Base-by-base conservation (phyloP, 768 basidiomycete genomes). In the Rubroboletus satanas region DNA sequence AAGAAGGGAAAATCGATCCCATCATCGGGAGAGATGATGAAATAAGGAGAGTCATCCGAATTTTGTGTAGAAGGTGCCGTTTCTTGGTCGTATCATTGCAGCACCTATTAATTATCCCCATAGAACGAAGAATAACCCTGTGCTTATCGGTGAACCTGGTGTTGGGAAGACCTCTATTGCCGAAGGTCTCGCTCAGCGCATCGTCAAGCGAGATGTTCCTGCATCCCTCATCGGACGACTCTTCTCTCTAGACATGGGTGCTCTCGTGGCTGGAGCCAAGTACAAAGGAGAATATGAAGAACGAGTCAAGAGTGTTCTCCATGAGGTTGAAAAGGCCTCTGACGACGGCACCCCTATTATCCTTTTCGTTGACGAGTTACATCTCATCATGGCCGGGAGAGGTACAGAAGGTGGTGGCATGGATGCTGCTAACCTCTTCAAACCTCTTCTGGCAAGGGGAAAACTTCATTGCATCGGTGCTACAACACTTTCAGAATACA, bases 281-380 rank as follows among this genome's bases (percentile, higher is more conserved):
- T 94, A 93, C 77, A 95, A 94, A 67, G 96, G 88, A 46, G 93
- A 98, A 73, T 99, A 94, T 71, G 95, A 98, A 73, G 95, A 98
- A 69, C 88, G 95, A 38, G 85, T 98, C 74, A 98, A 97, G 70
- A 75, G 87, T 11, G 92, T 98, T 51, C 74, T 99, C 53, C 85
- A 87, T 69, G 96, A 98, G 73, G 86, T 98, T 57, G 95, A 98
- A 71, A 94, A 95, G 73, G 82, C 88, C 0, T 76, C 85, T 0
- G 84, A 88, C 26, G 84, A 90, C 29, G 87, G 90, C 39, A 80
- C 81, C 6, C 83, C 85, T 17, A 81, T 98, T 63, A 92, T 98
- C 58, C 83, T 99, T 36, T 98, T 98, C 79, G 84, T 98, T 61
- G 95, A 99, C 63, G 96, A 98, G 68, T 71, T 93, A 26, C 94